Percentiles rank a stretch among this genome's conserved stretches.
Evolutionary conservation across 1,284 basidiomycete genomes (phyloP).

Genomic region (Microbotryum lychnidis-dioicae): DNA sequence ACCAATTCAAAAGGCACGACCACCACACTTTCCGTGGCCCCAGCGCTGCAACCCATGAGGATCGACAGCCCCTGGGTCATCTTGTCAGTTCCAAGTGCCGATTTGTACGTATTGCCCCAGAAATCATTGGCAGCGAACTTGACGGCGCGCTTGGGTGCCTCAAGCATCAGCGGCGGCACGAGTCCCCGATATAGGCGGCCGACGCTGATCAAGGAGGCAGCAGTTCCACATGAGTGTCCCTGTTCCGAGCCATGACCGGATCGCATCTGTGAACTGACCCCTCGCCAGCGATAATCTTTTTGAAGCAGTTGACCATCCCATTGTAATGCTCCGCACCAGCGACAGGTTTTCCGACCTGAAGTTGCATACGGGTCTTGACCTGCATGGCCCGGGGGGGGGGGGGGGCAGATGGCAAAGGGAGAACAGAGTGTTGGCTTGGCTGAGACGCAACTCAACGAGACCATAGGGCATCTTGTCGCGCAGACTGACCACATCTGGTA

Average conservation of each 20-base stretch:
- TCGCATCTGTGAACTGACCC: slow-evolving; percentile 49
- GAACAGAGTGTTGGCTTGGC: slow-evolving; percentile 31
- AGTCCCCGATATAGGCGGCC: slow-evolving; percentile 87
- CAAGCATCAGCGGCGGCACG: slow-evolving; percentile 83
- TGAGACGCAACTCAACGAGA: slow-evolving; percentile 36
- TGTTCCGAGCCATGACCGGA: neutral
- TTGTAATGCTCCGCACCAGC: slow-evolving; percentile 43
- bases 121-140: slow-evolving; percentile 57
- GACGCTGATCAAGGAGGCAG: slow-evolving; percentile 45
- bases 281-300: slow-evolving; percentile 68
- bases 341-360: slow-evolving; percentile 66
- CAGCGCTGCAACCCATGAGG: slow-evolving; percentile 83
- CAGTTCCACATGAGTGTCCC: too few relatives aligned
- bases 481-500: slow-evolving; percentile 20
- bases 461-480: neutral
- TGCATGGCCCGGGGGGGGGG: slow-evolving; percentile 11
- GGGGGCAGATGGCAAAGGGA: slow-evolving; percentile 31
- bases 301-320: slow-evolving; percentile 72
- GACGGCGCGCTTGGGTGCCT: slow-evolving; percentile 95
- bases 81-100: slow-evolving; percentile 59
- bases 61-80: slow-evolving; percentile 83
- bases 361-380: slow-evolving; percentile 96
- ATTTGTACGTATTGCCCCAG: slow-evolving; percentile 74
- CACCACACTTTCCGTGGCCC: slow-evolving; percentile 75
- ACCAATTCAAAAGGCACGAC: slow-evolving; percentile 92